Conservation (phyloP, 345 rosid genomes). For the Populus nigra region DNA sequence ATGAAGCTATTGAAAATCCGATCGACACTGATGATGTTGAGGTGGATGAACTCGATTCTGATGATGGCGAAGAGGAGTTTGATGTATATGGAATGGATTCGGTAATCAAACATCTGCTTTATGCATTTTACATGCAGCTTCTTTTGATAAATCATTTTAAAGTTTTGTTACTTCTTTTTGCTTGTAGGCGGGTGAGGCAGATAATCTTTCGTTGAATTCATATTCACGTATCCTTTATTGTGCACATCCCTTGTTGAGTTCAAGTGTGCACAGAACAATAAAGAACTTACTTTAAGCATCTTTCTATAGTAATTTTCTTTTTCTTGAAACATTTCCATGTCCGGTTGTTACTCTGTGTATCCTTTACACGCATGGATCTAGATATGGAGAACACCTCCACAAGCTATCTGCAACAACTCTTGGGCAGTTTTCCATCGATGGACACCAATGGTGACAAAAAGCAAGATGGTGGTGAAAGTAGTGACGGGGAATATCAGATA, state of each 20-base stretch:
- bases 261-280: background rate
- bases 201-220: constrained; percentile 47
- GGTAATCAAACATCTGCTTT: constrained; percentile 35
- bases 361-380: constrained; percentile 50
- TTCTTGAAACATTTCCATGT: background rate
- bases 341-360: constrained; percentile 12
- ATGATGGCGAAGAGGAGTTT: constrained; percentile 61
- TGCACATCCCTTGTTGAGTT: constrained; percentile 5
- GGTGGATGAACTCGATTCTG: constrained; percentile 50
- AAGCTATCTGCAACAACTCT: constrained; percentile 80
- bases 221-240: constrained; percentile 70
- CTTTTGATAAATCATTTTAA: background rate
- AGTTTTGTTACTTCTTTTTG: background rate
- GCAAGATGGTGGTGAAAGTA: constrained; percentile 43
- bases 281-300: background rate
- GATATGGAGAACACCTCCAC: constrained; percentile 71
- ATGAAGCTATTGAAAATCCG: constrained; percentile 37
- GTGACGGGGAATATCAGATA: constrained; percentile 78
- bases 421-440: constrained; percentile 66
- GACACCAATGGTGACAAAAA: constrained; percentile 37
- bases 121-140: background rate
- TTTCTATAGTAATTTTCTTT: background rate
- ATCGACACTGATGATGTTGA: constrained; percentile 37
- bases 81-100: constrained; percentile 58
- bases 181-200: constrained; percentile 57